phyloP scores from a whole-genome alignment of 2,329 filamentous ascomycete species.

The Cladosporium sp. region DNA sequence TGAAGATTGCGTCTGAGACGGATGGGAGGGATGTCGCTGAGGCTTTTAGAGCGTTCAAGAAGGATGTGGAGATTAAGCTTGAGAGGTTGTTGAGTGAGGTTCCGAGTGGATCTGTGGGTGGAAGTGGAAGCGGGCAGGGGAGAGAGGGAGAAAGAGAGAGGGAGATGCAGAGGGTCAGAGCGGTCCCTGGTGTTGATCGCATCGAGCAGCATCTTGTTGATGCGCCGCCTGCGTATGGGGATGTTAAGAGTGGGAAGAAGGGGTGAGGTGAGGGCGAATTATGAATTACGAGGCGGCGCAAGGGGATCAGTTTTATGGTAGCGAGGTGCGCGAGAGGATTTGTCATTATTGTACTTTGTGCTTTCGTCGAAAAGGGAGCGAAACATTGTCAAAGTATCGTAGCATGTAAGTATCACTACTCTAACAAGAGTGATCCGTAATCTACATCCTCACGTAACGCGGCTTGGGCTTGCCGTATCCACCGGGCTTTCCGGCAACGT shows the following conservation, averaged over 20 bases:
- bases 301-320: neutral
- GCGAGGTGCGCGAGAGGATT: neutral
- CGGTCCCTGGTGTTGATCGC: neutral
- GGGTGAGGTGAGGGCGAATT: neutral
- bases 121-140: neutral
- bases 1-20: slow-evolving; percentile 25
- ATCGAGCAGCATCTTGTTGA: neutral
- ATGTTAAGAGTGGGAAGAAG: slow-evolving; percentile 16
- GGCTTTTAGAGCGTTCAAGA: slow-evolving; percentile 28
- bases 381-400: neutral
- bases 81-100: slow-evolving; percentile 25
- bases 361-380: neutral
- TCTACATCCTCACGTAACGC: slow-evolving; percentile 9
- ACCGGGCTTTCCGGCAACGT: slow-evolving; percentile 6
- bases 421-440: neutral
- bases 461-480: slow-evolving; percentile 12
- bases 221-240: slow-evolving; percentile 20
- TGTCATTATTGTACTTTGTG: neutral
- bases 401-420: neutral
- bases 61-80: slow-evolving; percentile 27
- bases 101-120: slow-evolving; percentile 15
- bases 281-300: neutral
- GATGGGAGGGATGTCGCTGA: slow-evolving; percentile 27
- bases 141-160: neutral
- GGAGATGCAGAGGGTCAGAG: neutral